Base-by-base conservation (phyloP, 2,329 filamentous ascomycete genomes). In the Colletotrichum sojae region DNA sequence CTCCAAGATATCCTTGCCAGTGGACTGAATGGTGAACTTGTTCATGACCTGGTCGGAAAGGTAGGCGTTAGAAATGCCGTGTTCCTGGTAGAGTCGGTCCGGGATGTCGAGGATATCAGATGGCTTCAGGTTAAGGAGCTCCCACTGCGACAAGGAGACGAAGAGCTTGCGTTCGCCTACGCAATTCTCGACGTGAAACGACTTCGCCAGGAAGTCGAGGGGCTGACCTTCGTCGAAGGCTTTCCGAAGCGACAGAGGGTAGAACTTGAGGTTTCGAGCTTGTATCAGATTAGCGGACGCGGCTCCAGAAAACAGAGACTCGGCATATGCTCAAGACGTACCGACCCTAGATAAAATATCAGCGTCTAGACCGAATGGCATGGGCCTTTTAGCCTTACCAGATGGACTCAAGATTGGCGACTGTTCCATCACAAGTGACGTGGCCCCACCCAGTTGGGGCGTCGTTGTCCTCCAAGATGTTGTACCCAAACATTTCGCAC, bases 241-340 rank as follows among this genome's bases (percentile, higher is more conserved):
- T 12, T 62, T 71, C 1, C 71, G 73, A 1, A 84, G 74, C 2
- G 82, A 78, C 0, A 84, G 73, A 0, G 83, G 82, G 64, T 85
- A 85, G 65, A 83, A 85, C 52, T 85, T 85, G 36, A 85, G 72
- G 63, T 85, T 85, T 6, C 83, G 79, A 20, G 82, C 82, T 82
- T 52, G 40, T 1, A 43, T 20, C 12, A 31, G 25, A 20, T 62
- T 1, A 25, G 59, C 13, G 9, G n/a, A 49, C 39, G 9, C n/a
- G 8, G 3, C 36, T 10, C 2, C 12, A 6, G 8, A 15, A 5
- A 12, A 16, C 13, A 4, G 9, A 6, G 16, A 40, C 9, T 2
- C 39, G 1, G 3, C 2, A 36, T 49, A 20, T 12, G 9, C 31
- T 18, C 6, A 20, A 6, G 2, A 54, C 59, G 6, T 46, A 62